phyloP scores from a whole-genome alignment of 768 basidiomycete species.

The Lanmaoa rubissima region DNA sequence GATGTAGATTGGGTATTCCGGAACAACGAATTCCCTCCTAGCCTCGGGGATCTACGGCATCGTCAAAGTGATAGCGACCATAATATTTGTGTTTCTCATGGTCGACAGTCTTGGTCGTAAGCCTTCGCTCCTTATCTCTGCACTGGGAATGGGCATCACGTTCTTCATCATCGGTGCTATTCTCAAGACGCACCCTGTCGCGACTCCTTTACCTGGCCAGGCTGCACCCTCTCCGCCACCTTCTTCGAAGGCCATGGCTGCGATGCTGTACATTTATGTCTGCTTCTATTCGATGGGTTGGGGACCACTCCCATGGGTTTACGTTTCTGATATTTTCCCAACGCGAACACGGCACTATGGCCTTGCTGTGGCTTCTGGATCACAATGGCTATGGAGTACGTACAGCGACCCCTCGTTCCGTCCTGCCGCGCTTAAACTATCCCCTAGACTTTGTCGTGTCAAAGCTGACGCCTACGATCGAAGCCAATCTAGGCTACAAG shows the following conservation, averaged over 20 bases:
- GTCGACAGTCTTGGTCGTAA: slow-evolving; percentile 71
- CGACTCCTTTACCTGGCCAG: slow-evolving; percentile 39
- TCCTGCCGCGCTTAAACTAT: neutral
- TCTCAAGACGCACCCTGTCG: slow-evolving; percentile 68
- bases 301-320: slow-evolving; percentile 69
- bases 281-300: slow-evolving; percentile 88
- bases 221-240: slow-evolving; percentile 45
- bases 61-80: slow-evolving; percentile 66
- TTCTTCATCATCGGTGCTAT: slow-evolving; percentile 87
- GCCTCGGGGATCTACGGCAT: slow-evolving; percentile 72
- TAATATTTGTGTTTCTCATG: slow-evolving; percentile 63
- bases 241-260: slow-evolving; percentile 76
- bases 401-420: slow-evolving; percentile 3
- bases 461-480: slow-evolving; percentile 66
- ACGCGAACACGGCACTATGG: slow-evolving; percentile 83
- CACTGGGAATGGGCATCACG: slow-evolving; percentile 72
- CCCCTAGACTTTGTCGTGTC: slow-evolving; percentile 64
- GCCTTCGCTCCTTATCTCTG: slow-evolving; percentile 67
- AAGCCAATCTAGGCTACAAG: slow-evolving; percentile 63
- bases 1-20: slow-evolving; percentile 62
- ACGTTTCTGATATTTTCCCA: slow-evolving; percentile 83
- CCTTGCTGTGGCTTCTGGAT: slow-evolving; percentile 66
- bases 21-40: slow-evolving; percentile 56
- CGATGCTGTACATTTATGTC: slow-evolving; percentile 82
- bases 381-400: slow-evolving; percentile 83